These are phyloP conservation scores for Houttuynia cordata DNA, from an alignment of 164 flowering plant species.

Conservation along the genomic window DNA sequence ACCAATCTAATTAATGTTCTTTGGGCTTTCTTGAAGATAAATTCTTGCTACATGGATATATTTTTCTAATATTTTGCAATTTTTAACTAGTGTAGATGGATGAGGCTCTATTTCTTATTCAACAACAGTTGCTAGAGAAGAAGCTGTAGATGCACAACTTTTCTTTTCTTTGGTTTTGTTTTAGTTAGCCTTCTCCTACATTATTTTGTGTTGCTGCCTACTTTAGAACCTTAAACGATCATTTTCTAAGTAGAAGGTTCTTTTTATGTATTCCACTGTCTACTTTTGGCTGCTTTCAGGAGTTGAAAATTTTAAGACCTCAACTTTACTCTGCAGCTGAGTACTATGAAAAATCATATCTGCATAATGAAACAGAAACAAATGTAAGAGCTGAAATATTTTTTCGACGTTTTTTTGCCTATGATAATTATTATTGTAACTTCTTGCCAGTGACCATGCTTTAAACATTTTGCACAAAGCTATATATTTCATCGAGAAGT, in stretches of 20 bases:
- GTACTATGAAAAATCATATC: slow-evolving; percentile 90
- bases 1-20: not conserved
- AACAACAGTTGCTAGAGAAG: too few relatives aligned
- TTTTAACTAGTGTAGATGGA: not conserved
- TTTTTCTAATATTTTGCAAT: not conserved
- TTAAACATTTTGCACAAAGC: too few relatives aligned
- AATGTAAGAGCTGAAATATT: slow-evolving; percentile 35
- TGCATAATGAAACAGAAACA: slow-evolving; percentile 85
- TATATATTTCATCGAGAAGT: too few relatives aligned
- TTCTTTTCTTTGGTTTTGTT: too few relatives aligned
- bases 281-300: slow-evolving; percentile 31
- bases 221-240: not conserved
- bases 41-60: not conserved
- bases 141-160: too few relatives aligned
- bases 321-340: slow-evolving; percentile 99
- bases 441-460: too few relatives aligned
- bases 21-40: not conserved
- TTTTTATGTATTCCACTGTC: not conserved
- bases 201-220: too few relatives aligned
- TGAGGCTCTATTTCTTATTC: too few relatives aligned
- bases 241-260: not conserved
- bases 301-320: slow-evolving; percentile 83
- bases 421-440: not conserved
- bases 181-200: too few relatives aligned
- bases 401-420: not conserved